A percentile compares a stretch with the other conserved stretches of the same genome.
phyloP scores from a whole-genome alignment of 805 yeast genomes.

The Ogataea polymorpha region DNA sequence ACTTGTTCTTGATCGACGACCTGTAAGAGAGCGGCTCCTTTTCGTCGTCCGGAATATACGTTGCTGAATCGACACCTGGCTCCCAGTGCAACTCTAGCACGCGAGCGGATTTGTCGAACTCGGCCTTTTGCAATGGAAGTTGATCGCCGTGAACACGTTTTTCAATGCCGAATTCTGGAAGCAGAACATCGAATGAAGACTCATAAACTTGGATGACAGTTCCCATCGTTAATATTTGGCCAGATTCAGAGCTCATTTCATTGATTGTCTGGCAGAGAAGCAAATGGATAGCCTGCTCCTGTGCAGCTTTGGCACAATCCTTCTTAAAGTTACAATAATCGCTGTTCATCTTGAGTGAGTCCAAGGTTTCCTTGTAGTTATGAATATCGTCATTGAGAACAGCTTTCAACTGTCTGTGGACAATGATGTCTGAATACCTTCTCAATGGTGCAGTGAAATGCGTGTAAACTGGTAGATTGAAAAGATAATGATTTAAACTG shows the following conservation, averaged over 20 bases:
- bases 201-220: constrained; percentile 91
- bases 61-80: constrained; percentile 86
- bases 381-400: constrained; percentile 44
- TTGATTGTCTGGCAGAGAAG: constrained; percentile 79
- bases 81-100: constrained; percentile 88
- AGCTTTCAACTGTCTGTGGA: constrained; percentile 84
- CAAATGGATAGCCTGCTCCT: constrained; percentile 90
- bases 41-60: constrained; percentile 89
- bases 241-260: constrained; percentile 66
- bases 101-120: constrained; percentile 68
- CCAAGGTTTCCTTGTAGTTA: constrained; percentile 52
- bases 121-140: constrained; percentile 87
- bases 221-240: constrained; percentile 81
- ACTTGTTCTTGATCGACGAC: constrained; percentile 73
- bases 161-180: constrained; percentile 93
- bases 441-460: constrained; percentile 92
- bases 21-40: constrained; percentile 72
- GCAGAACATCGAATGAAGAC: constrained; percentile 88
- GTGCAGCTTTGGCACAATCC: constrained; percentile 90
- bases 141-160: constrained; percentile 98
- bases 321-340: constrained; percentile 95
- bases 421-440: constrained; percentile 88
- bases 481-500: constrained; percentile 72
- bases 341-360: constrained; percentile 73
- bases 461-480: constrained; percentile 81